phyloP scores from a whole-genome alignment of 208 protist genomes.

The Leishmania tropica region DNA sequence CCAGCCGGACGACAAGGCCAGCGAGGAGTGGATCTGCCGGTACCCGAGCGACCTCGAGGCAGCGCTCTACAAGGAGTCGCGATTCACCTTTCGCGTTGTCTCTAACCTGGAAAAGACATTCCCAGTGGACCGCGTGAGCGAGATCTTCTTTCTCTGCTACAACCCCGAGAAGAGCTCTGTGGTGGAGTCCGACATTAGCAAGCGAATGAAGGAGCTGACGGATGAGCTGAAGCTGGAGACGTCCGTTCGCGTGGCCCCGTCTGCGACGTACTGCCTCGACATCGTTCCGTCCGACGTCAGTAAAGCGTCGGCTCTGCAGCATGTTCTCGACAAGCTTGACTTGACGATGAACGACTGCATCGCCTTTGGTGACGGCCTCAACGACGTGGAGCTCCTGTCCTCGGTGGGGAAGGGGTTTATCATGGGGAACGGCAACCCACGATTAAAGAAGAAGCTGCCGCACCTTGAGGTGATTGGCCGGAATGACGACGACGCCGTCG shows the following conservation, averaged over 20 bases:
- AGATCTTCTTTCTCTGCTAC: conserved; percentile 75
- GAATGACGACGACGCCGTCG: conserved; percentile 75
- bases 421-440: conserved; percentile 65
- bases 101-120: conserved; percentile 52
- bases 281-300: conserved; percentile 57
- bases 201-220: conserved; percentile 33
- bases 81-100: conserved; percentile 46
- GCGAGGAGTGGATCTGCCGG: conserved; percentile 66
- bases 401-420: conserved; percentile 67
- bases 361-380: conserved; percentile 76
- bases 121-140: conserved; percentile 54
- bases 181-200: conserved; percentile 40
- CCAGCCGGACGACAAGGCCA: conserved; percentile 43
- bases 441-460: conserved; percentile 58
- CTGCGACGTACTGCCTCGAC: conserved; percentile 57
- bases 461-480: conserved; percentile 62
- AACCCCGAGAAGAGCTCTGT: conserved; percentile 33
- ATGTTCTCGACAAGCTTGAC: conserved; percentile 51
- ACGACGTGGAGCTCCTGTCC: conserved; percentile 68
- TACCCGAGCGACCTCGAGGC: conserved; percentile 52
- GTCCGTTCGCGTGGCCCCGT: conserved; percentile 52
- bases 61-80: conserved; percentile 46
- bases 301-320: conserved; percentile 62
- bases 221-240: conserved; percentile 21
- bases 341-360: conserved; percentile 59